These are phyloP conservation scores for Metarhizium robertsii DNA, from an alignment of 2,329 filamentous ascomycete genomes.

Conservation along the genomic window DNA sequence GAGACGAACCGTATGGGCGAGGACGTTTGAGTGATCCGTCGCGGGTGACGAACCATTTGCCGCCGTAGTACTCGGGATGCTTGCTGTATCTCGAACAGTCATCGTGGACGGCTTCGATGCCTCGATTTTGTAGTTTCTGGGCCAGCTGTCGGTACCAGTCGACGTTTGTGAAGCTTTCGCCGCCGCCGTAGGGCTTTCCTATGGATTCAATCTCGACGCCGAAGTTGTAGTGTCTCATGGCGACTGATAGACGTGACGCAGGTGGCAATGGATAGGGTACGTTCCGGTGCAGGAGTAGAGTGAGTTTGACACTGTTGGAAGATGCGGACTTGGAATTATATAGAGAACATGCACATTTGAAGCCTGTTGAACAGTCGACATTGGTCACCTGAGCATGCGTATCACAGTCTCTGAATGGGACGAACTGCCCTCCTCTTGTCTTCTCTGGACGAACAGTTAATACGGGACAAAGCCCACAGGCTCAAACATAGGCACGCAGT, in stretches of 20 bases:
- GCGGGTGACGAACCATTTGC: constrained; percentile 31
- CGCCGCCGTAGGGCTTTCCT: constrained; percentile 26
- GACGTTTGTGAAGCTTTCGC: constrained; percentile 26
- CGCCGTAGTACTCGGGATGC: constrained; percentile 31
- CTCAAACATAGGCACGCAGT: too few relatives aligned
- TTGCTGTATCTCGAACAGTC: constrained; percentile 29
- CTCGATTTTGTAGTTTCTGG: constrained; percentile 27
- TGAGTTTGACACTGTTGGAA: neutral
- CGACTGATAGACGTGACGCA: neutral
- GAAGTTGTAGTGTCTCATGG: constrained; percentile 27
- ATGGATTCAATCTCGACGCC: constrained; percentile 30
- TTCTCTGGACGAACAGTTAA: neutral
- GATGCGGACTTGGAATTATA: neutral
- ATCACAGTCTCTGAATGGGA: neutral
- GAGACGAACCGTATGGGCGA: constrained; percentile 22
- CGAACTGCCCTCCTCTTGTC: neutral
- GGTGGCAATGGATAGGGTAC: neutral
- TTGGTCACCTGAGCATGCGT: neutral
- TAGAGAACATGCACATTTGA: neutral
- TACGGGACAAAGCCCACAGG: neutral
- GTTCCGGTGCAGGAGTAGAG: neutral
- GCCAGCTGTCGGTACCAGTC: constrained; percentile 31
- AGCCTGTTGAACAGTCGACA: neutral
- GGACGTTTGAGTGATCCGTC: constrained; percentile 30
- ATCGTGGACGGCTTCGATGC: constrained; percentile 27